These are phyloP conservation scores for Saraca asoca DNA, from an alignment of 331 rosid species.

Conservation along the genomic window DNA sequence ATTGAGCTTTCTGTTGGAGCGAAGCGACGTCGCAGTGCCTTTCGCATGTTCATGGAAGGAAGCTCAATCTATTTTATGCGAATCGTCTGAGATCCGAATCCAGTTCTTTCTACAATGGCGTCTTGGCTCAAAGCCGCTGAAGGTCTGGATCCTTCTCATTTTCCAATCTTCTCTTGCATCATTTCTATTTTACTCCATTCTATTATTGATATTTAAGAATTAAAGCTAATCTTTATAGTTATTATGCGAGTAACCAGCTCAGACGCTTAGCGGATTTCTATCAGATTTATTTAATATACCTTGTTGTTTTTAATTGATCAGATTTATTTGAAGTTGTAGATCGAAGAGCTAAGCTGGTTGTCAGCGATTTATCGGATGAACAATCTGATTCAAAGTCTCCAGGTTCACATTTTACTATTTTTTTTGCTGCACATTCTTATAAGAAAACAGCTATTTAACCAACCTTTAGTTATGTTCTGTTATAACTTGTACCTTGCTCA, in stretches of 20 bases:
- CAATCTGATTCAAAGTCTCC: slow-evolving; percentile 62
- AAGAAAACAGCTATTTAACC: no score
- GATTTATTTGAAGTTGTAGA: slow-evolving; percentile 82
- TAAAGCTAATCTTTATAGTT: slow-evolving; percentile 5
- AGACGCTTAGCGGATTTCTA: neutral
- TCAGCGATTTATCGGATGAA: slow-evolving; percentile 69
- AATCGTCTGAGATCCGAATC: slow-evolving; percentile 30
- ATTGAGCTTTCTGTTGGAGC: no score
- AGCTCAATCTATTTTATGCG: no score
- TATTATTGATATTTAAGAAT: neutral
- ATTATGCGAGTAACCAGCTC: neutral
- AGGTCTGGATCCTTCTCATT: slow-evolving; percentile 57
- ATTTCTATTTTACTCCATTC: neutral
- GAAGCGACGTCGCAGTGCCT: no score
- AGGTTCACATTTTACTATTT: slow-evolving; percentile 55
- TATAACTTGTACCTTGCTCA: no score
- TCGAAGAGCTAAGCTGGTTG: slow-evolving; percentile 92
- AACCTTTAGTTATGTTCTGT: no score
- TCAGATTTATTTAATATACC: slow-evolving; percentile 38
- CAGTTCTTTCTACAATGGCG: slow-evolving; percentile 54
- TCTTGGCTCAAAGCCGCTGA: slow-evolving; percentile 96
- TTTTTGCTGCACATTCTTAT: neutral
- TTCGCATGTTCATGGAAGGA: no score
- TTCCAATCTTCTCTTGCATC: no score
- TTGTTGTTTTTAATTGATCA: no score